A percentile compares a stretch with the other conserved stretches of the same genome.
Evolutionary conservation across 2,329 filamentous ascomycete genomes (phyloP).

Genomic region (Fusarium brevicatenulatum): DNA sequence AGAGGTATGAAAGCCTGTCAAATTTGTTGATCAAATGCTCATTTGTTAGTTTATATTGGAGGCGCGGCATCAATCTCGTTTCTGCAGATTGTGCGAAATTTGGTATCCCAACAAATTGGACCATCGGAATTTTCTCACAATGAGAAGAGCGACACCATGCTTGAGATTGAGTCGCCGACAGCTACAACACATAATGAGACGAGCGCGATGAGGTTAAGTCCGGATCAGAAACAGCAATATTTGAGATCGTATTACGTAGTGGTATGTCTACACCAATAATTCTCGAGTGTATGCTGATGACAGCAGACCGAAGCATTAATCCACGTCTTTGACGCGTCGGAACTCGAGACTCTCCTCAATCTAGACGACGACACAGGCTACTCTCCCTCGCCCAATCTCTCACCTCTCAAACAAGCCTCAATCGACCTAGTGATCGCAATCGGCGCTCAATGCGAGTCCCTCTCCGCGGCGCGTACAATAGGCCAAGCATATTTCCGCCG

Average conservation of each 20-base stretch:
- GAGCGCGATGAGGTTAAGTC: background rate
- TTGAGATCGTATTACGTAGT: slow-evolving; percentile 30
- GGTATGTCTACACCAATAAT: background rate
- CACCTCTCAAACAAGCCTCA: slow-evolving; percentile 19
- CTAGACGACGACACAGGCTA: background rate
- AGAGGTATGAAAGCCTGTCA: slow-evolving; percentile 49
- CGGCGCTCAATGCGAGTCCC: slow-evolving; percentile 41
- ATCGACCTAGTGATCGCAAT: slow-evolving; percentile 40
- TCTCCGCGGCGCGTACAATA: slow-evolving; percentile 14
- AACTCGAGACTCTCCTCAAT: slow-evolving; percentile 42
- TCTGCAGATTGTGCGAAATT: slow-evolving; percentile 53
- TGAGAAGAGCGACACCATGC: slow-evolving; percentile 43
- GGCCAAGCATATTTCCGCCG: slow-evolving; percentile 56
- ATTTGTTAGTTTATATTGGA: slow-evolving; percentile 57
- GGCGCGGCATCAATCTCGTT: slow-evolving; percentile 65
- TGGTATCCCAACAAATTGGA: slow-evolving; percentile 42
- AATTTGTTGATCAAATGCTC: background rate
- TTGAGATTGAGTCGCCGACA: slow-evolving; percentile 40
- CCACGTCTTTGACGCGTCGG: slow-evolving; percentile 46
- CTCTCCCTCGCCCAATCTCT: background rate
- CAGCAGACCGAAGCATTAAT: slow-evolving; percentile 49
- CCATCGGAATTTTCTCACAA: slow-evolving; percentile 44
- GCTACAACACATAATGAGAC: slow-evolving; percentile 1
- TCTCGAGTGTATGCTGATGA: background rate
- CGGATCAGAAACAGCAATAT: slow-evolving; percentile 9